phyloP scores from a whole-genome alignment of 2,329 filamentous ascomycete species.

The Neoarthrinium moseri region DNA sequence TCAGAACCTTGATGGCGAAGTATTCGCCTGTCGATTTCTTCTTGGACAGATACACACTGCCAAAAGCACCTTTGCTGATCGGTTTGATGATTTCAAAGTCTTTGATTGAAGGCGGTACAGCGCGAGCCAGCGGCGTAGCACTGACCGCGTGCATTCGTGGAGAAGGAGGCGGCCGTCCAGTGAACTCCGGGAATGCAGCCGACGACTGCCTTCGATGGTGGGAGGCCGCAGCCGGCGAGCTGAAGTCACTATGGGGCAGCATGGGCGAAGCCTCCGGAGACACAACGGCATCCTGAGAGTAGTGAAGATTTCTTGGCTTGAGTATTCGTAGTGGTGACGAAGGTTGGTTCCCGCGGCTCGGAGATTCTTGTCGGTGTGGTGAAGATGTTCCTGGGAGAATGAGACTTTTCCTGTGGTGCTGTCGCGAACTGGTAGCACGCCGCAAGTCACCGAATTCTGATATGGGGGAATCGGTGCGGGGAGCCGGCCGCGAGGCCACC shows the following conservation, averaged over 20 bases:
- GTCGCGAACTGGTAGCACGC: constrained; percentile 74
- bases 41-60: constrained; percentile 95
- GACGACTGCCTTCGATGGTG: constrained; percentile 87
- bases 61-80: constrained; percentile 98
- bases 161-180: constrained; percentile 72
- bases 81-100: constrained; percentile 99
- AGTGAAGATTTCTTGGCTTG: constrained; percentile 69
- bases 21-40: constrained; percentile 99
- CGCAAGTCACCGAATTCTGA: constrained; percentile 79
- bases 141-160: constrained; percentile 76
- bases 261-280: constrained; percentile 92
- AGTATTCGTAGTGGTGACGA: constrained; percentile 84
- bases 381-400: constrained; percentile 78
- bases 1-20: constrained; percentile 96
- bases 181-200: constrained; percentile 71
- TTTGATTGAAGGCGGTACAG: constrained; percentile 93
- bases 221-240: constrained; percentile 65
- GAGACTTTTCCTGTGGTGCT: constrained; percentile 83
- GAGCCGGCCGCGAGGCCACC: constrained; percentile 62
- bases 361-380: constrained; percentile 84
- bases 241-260: constrained; percentile 78
- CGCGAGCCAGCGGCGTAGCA: constrained; percentile 79
- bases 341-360: constrained; percentile 70
- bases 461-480: constrained; percentile 83
- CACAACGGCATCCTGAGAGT: constrained; percentile 62